These are phyloP conservation scores for Backusella tarrabulga DNA, from an alignment of 192 early-diverging fungal genomes.

Conservation along the genomic window DNA sequence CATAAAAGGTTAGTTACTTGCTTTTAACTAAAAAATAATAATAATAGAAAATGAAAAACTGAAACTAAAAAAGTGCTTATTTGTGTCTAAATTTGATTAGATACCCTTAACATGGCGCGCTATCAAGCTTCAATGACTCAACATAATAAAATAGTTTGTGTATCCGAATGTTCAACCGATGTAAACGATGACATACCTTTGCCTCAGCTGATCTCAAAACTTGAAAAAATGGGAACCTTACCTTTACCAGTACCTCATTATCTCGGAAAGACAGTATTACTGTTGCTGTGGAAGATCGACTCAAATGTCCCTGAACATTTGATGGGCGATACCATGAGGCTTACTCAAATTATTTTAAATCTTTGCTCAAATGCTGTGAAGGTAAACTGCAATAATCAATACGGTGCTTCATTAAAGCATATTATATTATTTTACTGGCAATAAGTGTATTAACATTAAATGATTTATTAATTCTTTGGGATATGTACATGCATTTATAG, in stretches of 20 bases:
- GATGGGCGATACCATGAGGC: constrained; percentile 51
- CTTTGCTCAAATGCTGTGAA: constrained; percentile 56
- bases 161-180: constrained; percentile 34
- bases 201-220: constrained; percentile 14
- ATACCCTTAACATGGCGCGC: constrained; percentile 41
- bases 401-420: neutral
- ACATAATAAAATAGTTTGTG: constrained; percentile 30
- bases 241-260: constrained; percentile 12
- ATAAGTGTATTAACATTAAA: neutral
- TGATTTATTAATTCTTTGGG: neutral
- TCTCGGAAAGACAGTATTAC: constrained; percentile 32
- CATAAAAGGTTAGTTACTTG: constrained; percentile 46
- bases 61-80: neutral
- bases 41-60: constrained; percentile 4
- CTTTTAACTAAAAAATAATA: constrained; percentile 1
- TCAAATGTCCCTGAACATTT: constrained; percentile 48
- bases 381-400: constrained; percentile 30
- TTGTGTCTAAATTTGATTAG: constrained; percentile 17
- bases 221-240: constrained; percentile 6
- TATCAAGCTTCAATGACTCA: constrained; percentile 36
- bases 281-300: constrained; percentile 51
- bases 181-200: constrained; percentile 29
- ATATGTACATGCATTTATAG: constrained; percentile 6
- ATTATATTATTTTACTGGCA: neutral
- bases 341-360: constrained; percentile 52